phyloP scores from a whole-genome alignment of 2,329 filamentous ascomycete genomes.

The Blastomyces silverae region DNA sequence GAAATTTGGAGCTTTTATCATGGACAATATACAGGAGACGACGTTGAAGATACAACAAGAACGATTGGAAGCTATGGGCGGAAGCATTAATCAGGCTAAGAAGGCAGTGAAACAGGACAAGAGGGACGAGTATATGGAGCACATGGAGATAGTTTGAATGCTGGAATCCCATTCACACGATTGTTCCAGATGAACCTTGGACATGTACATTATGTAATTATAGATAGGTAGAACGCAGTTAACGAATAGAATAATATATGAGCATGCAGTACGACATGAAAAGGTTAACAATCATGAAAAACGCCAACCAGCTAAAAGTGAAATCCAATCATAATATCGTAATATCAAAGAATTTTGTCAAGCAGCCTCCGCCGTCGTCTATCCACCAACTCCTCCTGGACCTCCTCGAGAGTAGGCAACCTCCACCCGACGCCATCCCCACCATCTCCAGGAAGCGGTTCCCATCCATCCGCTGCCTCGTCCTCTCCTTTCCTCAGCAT shows the following conservation, averaged over 20 bases:
- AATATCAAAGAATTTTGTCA: slow-evolving; percentile 60
- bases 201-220: slow-evolving; percentile 8
- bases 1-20: slow-evolving; percentile 64
- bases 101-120: slow-evolving; percentile 35
- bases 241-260: slow-evolving; percentile 12
- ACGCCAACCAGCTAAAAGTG: background rate
- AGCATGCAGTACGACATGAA: slow-evolving; percentile 8
- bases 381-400: slow-evolving; percentile 89
- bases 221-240: slow-evolving; percentile 3
- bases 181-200: slow-evolving; percentile 5
- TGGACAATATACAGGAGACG: slow-evolving; percentile 66
- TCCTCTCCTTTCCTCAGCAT: slow-evolving; percentile 55
- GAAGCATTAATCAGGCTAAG: slow-evolving; percentile 42
- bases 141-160: background rate
- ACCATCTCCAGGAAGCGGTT: slow-evolving; percentile 75
- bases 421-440: slow-evolving; percentile 79
- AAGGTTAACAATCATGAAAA: slow-evolving; percentile 12
- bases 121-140: slow-evolving; percentile 19
- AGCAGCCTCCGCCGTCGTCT: slow-evolving; percentile 73
- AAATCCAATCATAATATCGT: background rate
- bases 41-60: slow-evolving; percentile 46
- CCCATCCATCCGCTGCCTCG: slow-evolving; percentile 62
- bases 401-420: slow-evolving; percentile 78
- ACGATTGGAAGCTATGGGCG: slow-evolving; percentile 28
- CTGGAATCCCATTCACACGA: background rate